Evolutionary conservation across 176 grass and related monocot genomes (phyloP).

Genomic region (Oryza nivara): DNA sequence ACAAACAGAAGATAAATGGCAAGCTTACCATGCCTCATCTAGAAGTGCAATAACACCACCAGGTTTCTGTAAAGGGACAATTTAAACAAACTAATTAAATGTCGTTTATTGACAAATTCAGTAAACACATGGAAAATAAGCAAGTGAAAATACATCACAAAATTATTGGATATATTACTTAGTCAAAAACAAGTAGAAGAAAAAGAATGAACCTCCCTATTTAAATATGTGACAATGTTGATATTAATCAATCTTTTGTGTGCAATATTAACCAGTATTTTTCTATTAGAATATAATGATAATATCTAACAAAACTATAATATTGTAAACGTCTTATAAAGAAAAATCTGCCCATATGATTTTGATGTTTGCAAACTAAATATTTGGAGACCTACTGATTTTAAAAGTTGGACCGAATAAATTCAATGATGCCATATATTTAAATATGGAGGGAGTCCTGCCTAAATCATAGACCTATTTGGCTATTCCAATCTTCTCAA

Average conservation of each 20-base stretch:
- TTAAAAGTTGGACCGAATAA: no score
- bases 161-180: conserved; percentile 11
- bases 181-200: conserved; percentile 28
- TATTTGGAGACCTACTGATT: no score
- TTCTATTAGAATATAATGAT: no score
- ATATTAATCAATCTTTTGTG: no score
- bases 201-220: background rate
- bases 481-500: background rate
- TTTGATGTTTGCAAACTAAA: no score
- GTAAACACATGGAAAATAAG: conserved; percentile 34
- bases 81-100: background rate
- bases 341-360: no score
- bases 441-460: background rate
- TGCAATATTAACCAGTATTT: no score
- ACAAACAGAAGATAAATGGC: conserved; percentile 38
- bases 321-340: no score
- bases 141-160: conserved; percentile 3
- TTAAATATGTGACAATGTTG: no score
- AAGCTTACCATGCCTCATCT: conserved; percentile 93
- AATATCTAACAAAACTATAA: no score
- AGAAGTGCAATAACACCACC: conserved; percentile 97
- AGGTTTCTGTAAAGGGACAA: conserved; percentile 80
- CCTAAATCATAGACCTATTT: background rate
- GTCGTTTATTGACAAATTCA: conserved; percentile 5
- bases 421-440: no score